phyloP scores from a whole-genome alignment of 2,329 filamentous ascomycete species.

The Rutstroemia sydowiana region DNA sequence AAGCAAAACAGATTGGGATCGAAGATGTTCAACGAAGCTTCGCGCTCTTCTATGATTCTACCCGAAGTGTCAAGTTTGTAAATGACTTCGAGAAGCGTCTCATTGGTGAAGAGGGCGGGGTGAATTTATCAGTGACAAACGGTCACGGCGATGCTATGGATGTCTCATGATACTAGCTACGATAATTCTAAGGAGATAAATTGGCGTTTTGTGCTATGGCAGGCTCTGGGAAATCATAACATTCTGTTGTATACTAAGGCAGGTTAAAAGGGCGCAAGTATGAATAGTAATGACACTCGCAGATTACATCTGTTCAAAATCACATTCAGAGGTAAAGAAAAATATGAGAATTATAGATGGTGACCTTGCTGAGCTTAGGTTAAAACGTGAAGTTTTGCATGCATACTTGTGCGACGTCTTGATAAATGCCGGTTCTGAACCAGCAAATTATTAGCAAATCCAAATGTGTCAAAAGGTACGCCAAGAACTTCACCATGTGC shows the following conservation, averaged over 20 bases:
- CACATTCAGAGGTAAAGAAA: not conserved
- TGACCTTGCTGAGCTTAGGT: not conserved
- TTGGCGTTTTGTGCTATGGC: conserved; percentile 9
- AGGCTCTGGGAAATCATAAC: not conserved
- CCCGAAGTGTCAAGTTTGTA: conserved; percentile 84
- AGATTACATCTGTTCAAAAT: not conserved
- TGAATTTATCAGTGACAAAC: conserved; percentile 57
- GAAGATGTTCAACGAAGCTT: conserved; percentile 92
- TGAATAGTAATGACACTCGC: not conserved
- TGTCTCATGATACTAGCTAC: conserved; percentile 18
- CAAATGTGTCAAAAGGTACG: not conserved
- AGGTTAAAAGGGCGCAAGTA: conserved; percentile 6
- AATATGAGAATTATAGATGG: not conserved
- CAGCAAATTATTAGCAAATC: not conserved
- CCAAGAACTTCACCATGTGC: not conserved
- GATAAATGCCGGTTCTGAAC: not conserved
- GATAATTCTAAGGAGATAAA: not conserved
- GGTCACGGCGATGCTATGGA: conserved; percentile 64
- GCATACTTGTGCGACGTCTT: not conserved
- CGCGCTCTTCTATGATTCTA: conserved; percentile 85
- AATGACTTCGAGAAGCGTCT: conserved; percentile 84
- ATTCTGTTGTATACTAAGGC: conserved; percentile 10
- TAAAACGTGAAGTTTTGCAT: not conserved
- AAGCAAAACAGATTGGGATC: conserved; percentile 73
- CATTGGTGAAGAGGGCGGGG: conserved; percentile 77